Evolutionary conservation across 768 basidiomycete genomes (phyloP), one percentile per base, ranked within the genome.

Genomic region (Mycena galopus): DNA sequence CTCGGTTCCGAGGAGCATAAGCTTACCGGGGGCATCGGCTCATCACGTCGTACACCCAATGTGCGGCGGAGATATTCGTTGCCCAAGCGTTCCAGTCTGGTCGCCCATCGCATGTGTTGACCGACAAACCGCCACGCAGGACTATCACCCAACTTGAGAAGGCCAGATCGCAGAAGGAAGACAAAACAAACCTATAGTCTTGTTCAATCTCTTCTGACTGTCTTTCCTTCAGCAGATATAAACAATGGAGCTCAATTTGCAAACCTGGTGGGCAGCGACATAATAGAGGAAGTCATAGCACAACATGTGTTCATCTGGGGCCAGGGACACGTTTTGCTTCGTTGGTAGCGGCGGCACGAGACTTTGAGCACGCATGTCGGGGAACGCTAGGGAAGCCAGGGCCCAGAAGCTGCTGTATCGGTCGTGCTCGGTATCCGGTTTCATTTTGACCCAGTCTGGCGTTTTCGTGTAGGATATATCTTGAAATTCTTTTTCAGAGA

Each of bases 101-200:
- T 50, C 19, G 76, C 75, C 81, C 81, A 84, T 16, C 69, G 77
- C 75, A 81, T 77, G 65, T 84, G 74, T 65, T 74, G 74, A 12
- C 80, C 82, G 10, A 81, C 81, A 56, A 75, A 75, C 61, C 78
- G 76, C 84, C 84, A 84, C 16, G 79, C 80, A 23, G 82, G 82
- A 56, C 77, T 78, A 33, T 78, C 27, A 14, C 44, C 7, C 25
- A 35, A 27, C 25, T 51, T 57, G 6, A 58, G 42, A 10, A 47
- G n/a, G 14, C n/a, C 25, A 4, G n/a, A 21, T 9, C 8, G n/a
- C 35, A 32, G 6, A 25, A 1, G n/a, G n/a, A 39, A 6, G 33
- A 53, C 25, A 17, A n/a, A 44, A 37, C 64, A 9, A 21, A 71
- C 70, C 70, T 72, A 62, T 79, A 84, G 59, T 83, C 81, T 23